phyloP scores from a whole-genome alignment of 2,329 filamentous ascomycete species.

The Golovinomyces cichoracearum region DNA sequence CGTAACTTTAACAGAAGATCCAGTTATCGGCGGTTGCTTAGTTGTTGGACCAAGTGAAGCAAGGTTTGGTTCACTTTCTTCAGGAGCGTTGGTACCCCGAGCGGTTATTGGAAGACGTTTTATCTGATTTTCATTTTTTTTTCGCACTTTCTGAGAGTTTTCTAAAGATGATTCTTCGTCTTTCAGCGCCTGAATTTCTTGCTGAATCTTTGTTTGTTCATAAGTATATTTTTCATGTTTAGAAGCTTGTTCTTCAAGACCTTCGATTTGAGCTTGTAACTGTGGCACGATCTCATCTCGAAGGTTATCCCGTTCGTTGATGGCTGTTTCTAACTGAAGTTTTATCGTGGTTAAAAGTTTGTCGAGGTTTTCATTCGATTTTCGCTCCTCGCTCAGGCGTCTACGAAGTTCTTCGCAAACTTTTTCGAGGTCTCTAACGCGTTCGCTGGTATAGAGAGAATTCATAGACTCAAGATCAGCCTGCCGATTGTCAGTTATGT shows the following conservation, averaged over 20 bases:
- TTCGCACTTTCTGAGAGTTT: slow-evolving; percentile 23
- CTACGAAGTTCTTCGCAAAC: slow-evolving; percentile 62
- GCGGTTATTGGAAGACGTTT: slow-evolving; percentile 32
- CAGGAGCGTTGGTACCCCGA: slow-evolving; percentile 23
- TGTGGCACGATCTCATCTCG: slow-evolving; percentile 69
- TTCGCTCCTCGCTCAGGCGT: slow-evolving; percentile 58
- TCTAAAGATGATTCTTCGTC: slow-evolving; percentile 30
- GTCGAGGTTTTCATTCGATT: slow-evolving; percentile 79
- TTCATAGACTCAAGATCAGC: slow-evolving; percentile 22
- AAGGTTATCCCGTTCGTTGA: slow-evolving; percentile 76
- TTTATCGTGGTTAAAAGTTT: slow-evolving; percentile 67
- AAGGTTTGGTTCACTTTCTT: slow-evolving; percentile 38
- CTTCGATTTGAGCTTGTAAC: slow-evolving; percentile 48
- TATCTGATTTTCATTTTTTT: slow-evolving; percentile 20
- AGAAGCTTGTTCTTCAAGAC: slow-evolving; percentile 46
- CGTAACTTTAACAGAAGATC: slow-evolving; percentile 13
- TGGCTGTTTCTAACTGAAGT: slow-evolving; percentile 53
- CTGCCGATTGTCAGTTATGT: too few relatives aligned
- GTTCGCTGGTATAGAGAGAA: slow-evolving; percentile 28
- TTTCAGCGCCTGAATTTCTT: slow-evolving; percentile 48
- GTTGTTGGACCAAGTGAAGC: slow-evolving; percentile 20
- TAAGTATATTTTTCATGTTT: slow-evolving; percentile 51
- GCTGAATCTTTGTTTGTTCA: slow-evolving; percentile 62
- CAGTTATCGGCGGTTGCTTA: slow-evolving; percentile 21
- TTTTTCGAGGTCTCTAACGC: slow-evolving; percentile 52